Percentiles rank a stretch among this genome's conserved stretches.
phyloP scores from a whole-genome alignment of 148 eudicot species.

The Silene uniflora region DNA sequence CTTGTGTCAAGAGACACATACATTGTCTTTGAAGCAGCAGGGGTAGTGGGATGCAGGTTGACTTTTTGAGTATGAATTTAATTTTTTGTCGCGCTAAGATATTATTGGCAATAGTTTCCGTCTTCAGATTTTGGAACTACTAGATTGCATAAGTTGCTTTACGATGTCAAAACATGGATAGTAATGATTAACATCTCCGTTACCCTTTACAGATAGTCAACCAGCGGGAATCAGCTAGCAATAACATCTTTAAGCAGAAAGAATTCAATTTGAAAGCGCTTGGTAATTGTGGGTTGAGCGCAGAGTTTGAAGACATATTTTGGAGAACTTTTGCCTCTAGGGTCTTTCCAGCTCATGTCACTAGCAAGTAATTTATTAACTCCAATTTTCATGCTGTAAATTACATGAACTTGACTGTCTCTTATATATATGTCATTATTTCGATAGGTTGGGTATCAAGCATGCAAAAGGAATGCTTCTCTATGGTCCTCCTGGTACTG shows the following conservation, averaged over 20 bases:
- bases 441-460: constrained; percentile 74
- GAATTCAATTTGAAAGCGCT: constrained; percentile 87
- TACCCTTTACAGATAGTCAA: constrained; percentile 66
- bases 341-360: constrained; percentile 94
- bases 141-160: no score
- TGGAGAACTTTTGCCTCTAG: constrained; percentile 99
- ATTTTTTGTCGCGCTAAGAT: no score
- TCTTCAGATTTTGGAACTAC: no score
- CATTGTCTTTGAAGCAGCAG: constrained; percentile 77
- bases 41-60: constrained; percentile 96
- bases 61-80: no score
- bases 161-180: no score
- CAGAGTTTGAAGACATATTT: constrained; percentile 97
- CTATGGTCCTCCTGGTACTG: constrained; percentile 98
- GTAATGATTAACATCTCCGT: no score
- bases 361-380: constrained; percentile 59
- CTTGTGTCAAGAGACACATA: constrained; percentile 71
- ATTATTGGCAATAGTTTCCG: no score
- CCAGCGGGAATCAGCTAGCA: constrained; percentile 95
- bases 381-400: no score
- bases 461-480: constrained; percentile 99
- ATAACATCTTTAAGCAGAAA: constrained; percentile 85
- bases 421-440: no score
- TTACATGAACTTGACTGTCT: no score
- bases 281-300: constrained; percentile 92